Base-by-base conservation (phyloP, 257 asterid genomes). In the Solanum megistacrolobum region DNA sequence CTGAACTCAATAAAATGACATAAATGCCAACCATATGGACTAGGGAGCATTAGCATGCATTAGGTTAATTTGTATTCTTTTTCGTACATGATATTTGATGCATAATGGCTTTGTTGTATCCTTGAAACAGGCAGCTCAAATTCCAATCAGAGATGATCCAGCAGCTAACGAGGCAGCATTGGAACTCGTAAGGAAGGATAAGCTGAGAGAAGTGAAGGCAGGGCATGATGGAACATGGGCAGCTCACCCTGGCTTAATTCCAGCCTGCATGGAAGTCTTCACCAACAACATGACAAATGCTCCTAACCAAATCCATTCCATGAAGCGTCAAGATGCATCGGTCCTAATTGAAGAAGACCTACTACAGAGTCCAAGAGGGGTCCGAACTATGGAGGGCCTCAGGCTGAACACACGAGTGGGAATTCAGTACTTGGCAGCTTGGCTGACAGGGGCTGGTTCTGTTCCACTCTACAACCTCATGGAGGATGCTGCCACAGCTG, bases 171-270 rank as follows among this genome's bases (percentile, higher is more conserved):
- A 97, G 90, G 97, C 96, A 12, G 99, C 98, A 0, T 84, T 96
- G 86, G 99, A 96, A 87, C 52, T 96, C 62, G 99, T 97, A 0
- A 83, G 92, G 87, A 93, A 92, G 88, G 99, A 97, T 91, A 97
- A 96, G 76, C 90, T 91, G 65, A 73, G 99, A 74, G 99, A 97
- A 90, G 99, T 93, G 84, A 89, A 71, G 69, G 99, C 99, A 1
- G 99, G 99, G 52, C 99, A 96, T 69, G 99, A 97, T 38, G 99
- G 99, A 21, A 97, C 99, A 0, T 97, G 99, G 99, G 99, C 99
- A 14, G 99, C 99, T 13, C 99, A 97, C 92, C 99, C 99, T 0
- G 99, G 99, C n/a, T 89, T 97, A 20, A 96, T 97, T 89, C 98
- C 98, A 0, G 79, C 93, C 29, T 94, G 95, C 46, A 89, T 86